These are phyloP conservation scores for Carnegiea gigantea DNA, from an alignment of 179 eudicot genomes.

Conservation along the genomic window DNA sequence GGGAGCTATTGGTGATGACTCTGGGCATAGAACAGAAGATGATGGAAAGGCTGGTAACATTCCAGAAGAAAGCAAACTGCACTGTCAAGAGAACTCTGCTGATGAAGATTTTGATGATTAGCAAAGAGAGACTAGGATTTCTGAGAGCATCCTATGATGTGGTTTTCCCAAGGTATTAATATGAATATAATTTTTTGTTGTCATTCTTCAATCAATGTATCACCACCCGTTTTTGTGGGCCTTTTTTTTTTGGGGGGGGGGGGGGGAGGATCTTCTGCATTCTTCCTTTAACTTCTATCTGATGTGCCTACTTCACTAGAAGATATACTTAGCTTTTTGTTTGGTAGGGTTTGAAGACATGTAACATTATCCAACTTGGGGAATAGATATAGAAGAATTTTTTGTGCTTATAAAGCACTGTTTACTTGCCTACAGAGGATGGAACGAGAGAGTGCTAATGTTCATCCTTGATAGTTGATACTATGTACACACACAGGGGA, in stretches of 20 bases:
- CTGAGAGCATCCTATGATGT: constrained; percentile 28
- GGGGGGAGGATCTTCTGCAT: background rate
- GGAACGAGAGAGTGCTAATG: background rate
- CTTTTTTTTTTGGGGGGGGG: background rate
- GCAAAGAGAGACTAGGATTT: constrained; percentile 41
- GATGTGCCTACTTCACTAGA: background rate
- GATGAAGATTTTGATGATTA: constrained; percentile 53
- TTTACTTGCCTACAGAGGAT: no score
- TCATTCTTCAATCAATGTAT: background rate
- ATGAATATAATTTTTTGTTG: constrained; percentile 1
- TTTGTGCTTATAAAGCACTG: background rate
- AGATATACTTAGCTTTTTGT: constrained; percentile 1
- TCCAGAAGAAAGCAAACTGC: constrained; percentile 40
- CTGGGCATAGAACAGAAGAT: constrained; percentile 39
- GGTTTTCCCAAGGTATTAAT: constrained; percentile 30
- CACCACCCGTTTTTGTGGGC: no score
- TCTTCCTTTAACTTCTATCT: background rate
- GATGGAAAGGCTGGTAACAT: constrained; percentile 28
- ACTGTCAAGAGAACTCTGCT: constrained; percentile 55
- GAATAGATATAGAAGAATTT: background rate
- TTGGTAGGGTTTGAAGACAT: background rate
- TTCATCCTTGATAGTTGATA: no score
- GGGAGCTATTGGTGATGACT: constrained; percentile 38
- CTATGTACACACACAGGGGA: background rate
- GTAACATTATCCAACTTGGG: no score